These are phyloP conservation scores for Thraustotheca clavata DNA, from an alignment of 352 stramenopile genomes.

Conservation along the genomic window DNA sequence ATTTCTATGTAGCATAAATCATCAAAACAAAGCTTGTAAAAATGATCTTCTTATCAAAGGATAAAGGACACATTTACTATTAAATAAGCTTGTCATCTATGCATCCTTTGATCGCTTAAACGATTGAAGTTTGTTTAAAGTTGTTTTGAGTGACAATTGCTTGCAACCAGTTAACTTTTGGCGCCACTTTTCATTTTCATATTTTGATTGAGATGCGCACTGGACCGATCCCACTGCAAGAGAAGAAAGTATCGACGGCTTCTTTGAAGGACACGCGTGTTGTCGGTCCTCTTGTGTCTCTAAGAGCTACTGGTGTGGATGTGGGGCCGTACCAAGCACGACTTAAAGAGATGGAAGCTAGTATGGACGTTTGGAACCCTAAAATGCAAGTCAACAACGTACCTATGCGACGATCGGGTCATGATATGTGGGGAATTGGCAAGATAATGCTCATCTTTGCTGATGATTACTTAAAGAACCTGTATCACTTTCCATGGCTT, in stretches of 20 bases:
- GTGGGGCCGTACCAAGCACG: constrained; percentile 1
- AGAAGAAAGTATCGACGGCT: neutral
- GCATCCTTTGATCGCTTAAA: too few relatives aligned
- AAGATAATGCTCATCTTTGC: constrained; percentile 98
- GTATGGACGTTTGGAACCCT: constrained; percentile 51
- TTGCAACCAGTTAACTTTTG: too few relatives aligned
- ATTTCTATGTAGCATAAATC: too few relatives aligned
- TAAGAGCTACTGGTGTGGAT: constrained; percentile 4
- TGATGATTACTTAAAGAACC: constrained; percentile 95
- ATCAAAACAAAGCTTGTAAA: too few relatives aligned
- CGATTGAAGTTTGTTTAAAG: too few relatives aligned
- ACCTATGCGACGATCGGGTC: constrained; percentile 86
- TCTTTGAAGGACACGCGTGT: neutral
- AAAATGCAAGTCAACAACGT: constrained; percentile 82
- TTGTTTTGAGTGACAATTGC: too few relatives aligned
- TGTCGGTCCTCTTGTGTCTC: neutral
- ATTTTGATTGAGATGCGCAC: neutral
- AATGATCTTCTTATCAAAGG: too few relatives aligned
- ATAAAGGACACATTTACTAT: too few relatives aligned
- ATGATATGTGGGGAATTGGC: constrained; percentile 97
- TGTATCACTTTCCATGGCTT: constrained; percentile 95
- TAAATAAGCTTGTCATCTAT: too few relatives aligned
- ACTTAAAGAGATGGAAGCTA: neutral
- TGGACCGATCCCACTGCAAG: constrained; percentile 11
- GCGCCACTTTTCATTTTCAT: too few relatives aligned